phyloP scores from a whole-genome alignment of 768 basidiomycete species.

The Termitomyces sp. region DNA sequence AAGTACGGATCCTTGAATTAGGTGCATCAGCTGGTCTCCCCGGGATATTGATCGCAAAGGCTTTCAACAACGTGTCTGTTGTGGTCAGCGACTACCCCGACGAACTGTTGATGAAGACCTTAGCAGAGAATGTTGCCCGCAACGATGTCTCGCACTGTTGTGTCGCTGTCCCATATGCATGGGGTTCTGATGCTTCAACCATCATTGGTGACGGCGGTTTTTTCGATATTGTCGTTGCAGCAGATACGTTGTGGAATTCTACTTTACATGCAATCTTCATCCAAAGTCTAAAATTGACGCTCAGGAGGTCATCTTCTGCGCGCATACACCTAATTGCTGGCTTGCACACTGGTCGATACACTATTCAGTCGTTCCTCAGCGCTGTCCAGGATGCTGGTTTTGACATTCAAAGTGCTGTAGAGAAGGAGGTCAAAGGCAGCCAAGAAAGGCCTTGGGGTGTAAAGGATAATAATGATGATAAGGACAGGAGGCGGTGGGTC shows the following conservation, averaged over 20 bases:
- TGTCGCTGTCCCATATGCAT: constrained; percentile 52
- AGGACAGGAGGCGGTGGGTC: constrained; percentile 66
- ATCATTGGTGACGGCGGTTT: constrained; percentile 20
- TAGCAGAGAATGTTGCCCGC: constrained; percentile 48
- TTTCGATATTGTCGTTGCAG: constrained; percentile 66
- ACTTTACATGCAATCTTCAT: constrained; percentile 52
- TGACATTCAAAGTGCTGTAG: constrained; percentile 36
- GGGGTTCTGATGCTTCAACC: constrained; percentile 50
- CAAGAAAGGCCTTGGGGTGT: constrained; percentile 47
- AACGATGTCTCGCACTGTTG: constrained; percentile 49
- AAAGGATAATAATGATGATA: constrained; percentile 53
- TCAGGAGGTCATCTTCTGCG: constrained; percentile 36
- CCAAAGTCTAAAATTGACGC: constrained; percentile 41
- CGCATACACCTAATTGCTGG: constrained; percentile 67
- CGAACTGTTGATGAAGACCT: constrained; percentile 47
- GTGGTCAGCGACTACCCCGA: constrained; percentile 73
- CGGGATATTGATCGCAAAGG: constrained; percentile 58
- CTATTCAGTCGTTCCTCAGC: constrained; percentile 56
- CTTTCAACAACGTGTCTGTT: constrained; percentile 34
- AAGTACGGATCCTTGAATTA: constrained; percentile 53
- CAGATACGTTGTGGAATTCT: constrained; percentile 78
- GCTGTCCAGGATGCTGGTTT: constrained; percentile 35
- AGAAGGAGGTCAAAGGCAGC: constrained; percentile 40
- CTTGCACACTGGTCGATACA: constrained; percentile 72
- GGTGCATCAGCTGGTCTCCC: constrained; percentile 76